Evolutionary conservation across 2,329 filamentous ascomycete genomes (phyloP), one percentile per base, ranked within the genome.

Genomic region (Ascochyta viciae-villosae): DNA sequence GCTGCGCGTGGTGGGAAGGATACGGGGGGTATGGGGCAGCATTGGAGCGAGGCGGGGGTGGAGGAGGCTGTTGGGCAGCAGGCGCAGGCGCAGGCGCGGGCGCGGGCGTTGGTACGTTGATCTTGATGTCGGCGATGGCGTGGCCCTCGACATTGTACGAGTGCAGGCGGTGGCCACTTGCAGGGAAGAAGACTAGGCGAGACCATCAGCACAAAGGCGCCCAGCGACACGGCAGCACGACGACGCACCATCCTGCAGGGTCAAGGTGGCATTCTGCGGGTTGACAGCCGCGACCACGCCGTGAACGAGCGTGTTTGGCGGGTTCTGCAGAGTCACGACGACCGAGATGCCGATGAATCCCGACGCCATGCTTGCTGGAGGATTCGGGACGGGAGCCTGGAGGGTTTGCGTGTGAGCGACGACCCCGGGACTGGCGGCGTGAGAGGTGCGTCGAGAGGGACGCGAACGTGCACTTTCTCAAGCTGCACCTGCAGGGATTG

Each of bases 341-440:
- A 95, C 91, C 57, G 88, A 87, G 74, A 91, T 84, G 59, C 91
- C 91, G 68, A 91, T 86, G 73, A 94, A 92, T 70, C 87, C 82
- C 57, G 82, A 81, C 44, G 70, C 86, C 87, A 90, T 90, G 64
- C 33, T 60, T 54, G 57, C 43, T 39, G 34, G 9, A 24, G 33
- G 31, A 24, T 26, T 43, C 19, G 41, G 41, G 29, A 13, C 29
- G 40, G n/a, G 43, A 24, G 24, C 5, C 19, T 39, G 29, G 26
- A 12, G 23, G 26, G 33, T 44, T 9, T 47, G 42, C 31, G 19
- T 47, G 37, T 51, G 53, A 51, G 37, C 47, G 47, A 56, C 53
- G 40, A 41, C 53, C 42, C 47, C 47, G 37, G 35, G n/a, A 46
- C 47, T 50, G 53, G 47, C 47, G 53, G 47, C 53, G 53, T 56